Evolutionary conservation across 495 filamentous ascomycete genomes (phyloP).

Genomic region (Penicillium lividum): DNA sequence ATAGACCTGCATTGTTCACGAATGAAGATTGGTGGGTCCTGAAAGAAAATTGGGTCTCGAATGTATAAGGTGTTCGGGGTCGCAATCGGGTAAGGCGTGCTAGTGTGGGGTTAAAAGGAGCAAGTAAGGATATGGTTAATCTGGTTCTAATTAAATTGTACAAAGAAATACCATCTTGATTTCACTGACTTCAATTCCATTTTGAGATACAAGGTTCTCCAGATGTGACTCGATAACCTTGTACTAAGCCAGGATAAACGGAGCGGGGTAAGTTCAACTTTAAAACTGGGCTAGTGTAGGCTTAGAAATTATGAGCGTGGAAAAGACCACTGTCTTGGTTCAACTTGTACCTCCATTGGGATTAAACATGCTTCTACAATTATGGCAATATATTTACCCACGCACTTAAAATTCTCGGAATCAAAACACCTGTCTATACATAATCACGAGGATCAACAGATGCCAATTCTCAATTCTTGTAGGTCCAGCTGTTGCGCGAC

Average conservation of each 20-base stretch:
- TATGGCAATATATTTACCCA: no score
- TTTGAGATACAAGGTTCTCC: no score
- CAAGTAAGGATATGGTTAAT: not conserved
- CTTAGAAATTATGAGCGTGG: not conserved
- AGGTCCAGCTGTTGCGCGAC: not conserved
- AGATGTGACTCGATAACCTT: not conserved
- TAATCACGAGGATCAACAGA: not conserved
- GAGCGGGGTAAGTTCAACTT: not conserved
- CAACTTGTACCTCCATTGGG: no score
- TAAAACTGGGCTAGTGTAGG: not conserved
- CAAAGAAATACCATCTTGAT: not conserved
- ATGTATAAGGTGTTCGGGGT: conserved; percentile 1
- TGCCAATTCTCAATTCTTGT: not conserved
- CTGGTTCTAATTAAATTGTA: not conserved
- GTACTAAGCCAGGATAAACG: not conserved
- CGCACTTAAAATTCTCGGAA: no score
- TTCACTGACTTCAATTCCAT: not conserved
- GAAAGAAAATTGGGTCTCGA: conserved; percentile 5
- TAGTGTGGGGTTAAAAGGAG: not conserved
- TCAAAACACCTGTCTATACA: no score
- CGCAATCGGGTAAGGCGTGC: not conserved
- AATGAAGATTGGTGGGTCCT: conserved; percentile 4
- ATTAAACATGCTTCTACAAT: no score
- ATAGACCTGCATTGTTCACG: not conserved
- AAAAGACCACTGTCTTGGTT: not conserved